Base-by-base conservation (phyloP, 306 rosid genomes). In the Glycine soja region DNA sequence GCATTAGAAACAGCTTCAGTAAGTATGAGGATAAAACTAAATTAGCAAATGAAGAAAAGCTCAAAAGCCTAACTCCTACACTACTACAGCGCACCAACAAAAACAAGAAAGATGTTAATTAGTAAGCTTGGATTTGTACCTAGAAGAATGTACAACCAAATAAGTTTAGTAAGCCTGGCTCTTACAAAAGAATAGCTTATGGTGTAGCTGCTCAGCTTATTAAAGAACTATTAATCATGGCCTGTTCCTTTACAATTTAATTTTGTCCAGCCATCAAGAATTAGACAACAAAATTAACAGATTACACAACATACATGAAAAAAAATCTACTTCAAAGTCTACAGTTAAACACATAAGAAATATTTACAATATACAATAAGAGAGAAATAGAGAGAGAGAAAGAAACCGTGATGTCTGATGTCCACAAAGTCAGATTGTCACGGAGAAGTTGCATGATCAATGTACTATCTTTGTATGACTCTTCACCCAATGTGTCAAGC, bases 391-490 rank as follows among this genome's bases (percentile, higher is more conserved):
- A 24, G 70, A 67, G 64, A 24, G 30, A 69, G 70, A 67, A 52
- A 71, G 80, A 78, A 75, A 92, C 98, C 91, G 91, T 86, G 81
- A 94, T 87, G 84, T 94, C 98, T 51, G 98, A 94, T 12, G 98
- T 94, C 98, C 98, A 94, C 74, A 94, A 92, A 58, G 97, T 94
- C 82, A 94, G 88, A 81, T 94, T 94, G 90, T 94, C 97, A 24
- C 97, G 92, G 85, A 94, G 97, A 75, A 94, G 98, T 82, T 94
- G 97, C 98, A 94, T 92, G 81, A 94, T 94, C 87, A 94, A 89
- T 47, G 98, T 94, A 79, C 97, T 94, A 78, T 94, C 98, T 90
- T 94, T 92, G 97, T 94, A 94, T 36, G 98, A 94, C 78, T 94
- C 98, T 88, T 94, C 97, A 72, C 94, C 98, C 88, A 91, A 81